Base-by-base conservation (phyloP, 2,329 filamentous ascomycete genomes). In the Pseudogymnoascus destructans region DNA sequence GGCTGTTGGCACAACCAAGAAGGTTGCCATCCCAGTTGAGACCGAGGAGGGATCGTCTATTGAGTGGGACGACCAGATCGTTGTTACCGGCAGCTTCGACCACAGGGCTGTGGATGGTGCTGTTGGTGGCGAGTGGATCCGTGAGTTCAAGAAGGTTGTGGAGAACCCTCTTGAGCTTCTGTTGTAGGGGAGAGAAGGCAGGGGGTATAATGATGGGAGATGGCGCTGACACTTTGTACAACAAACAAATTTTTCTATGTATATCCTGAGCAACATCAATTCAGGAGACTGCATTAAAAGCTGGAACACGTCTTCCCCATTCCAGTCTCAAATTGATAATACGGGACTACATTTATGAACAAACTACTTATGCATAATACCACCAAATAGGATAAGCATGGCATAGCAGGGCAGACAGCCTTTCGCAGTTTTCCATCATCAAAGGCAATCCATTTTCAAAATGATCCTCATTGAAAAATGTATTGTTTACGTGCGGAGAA, bases 101-200 rank as follows among this genome's bases (percentile, higher is more conserved):
- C 93, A 98, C 84, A 95, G 95, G 82, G 91, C 97, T 56, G 85
- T 98, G 10, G 93, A 98, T 71, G 93, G 93, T 63, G 93, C 91
- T 38, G 88, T 97, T 60, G 95, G 93, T 70, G 93, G 86, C 60
- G 93, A 98, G 74, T 98, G 92, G 84, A 89, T 98, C 74, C 84
- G 82, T 73, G 93, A 95, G 78, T 78, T 98, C 73, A 98, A 98
- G 87, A 92, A 91, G 81, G 88, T 90, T 57, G 78, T 98, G 61
- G 93, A 98, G 84, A 96, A 95, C 81, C 93, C 93, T 65, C 80
- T 98, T 66, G 88, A 95, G 78, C 80, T 98, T 66, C 79, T 98
- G 73, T 80, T 98, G 74, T 98, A 86, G 78, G 7, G 54, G 35
- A 35, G 54, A 11, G 54, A 56, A 17, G 6, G 21, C 17, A 25